These are phyloP conservation scores for Apophysomyces variabilis DNA, from an alignment of 371 early-diverging fungal species.

Conservation along the genomic window DNA sequence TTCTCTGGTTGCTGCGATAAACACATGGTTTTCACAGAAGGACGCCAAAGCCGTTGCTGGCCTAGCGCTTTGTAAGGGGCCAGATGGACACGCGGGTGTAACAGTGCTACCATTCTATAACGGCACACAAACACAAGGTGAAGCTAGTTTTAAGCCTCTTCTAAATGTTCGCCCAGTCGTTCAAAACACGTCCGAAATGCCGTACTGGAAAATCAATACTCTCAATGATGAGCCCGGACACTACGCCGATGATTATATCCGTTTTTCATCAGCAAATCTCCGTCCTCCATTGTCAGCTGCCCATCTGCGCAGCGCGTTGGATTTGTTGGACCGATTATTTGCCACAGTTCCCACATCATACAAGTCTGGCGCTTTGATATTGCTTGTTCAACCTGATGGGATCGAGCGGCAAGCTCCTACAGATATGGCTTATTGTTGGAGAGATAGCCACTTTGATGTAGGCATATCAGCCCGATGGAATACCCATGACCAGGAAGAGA, in stretches of 20 bases:
- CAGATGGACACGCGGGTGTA: constrained; percentile 26
- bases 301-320: constrained; percentile 24
- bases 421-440: constrained; percentile 36
- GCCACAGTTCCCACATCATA: constrained; percentile 19
- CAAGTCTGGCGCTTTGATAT: constrained; percentile 22
- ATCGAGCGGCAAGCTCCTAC: constrained; percentile 20
- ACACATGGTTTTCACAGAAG: constrained; percentile 30
- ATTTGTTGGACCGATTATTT: constrained; percentile 19
- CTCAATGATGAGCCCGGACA: constrained; percentile 19
- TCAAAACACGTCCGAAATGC: constrained; percentile 19
- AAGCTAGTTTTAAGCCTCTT: constrained; percentile 26
- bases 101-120: constrained; percentile 30
- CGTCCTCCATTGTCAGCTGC: constrained; percentile 19
- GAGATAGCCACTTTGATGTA: constrained; percentile 34
- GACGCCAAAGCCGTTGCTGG: constrained; percentile 32
- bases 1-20: constrained; percentile 27
- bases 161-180: constrained; percentile 17
- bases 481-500: constrained; percentile 16
- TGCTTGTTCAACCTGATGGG: constrained; percentile 32
- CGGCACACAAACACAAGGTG: constrained; percentile 24
- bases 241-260: constrained; percentile 20
- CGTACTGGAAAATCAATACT: constrained; percentile 33
- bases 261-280: constrained; percentile 35
- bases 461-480: constrained; percentile 29
- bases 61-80: constrained; percentile 26